A percentile compares a stretch with the other conserved stretches of the same genome.
Evolutionary conservation across 345 rosid genomes (phyloP).

Genomic region (Erodium maritimum): DNA sequence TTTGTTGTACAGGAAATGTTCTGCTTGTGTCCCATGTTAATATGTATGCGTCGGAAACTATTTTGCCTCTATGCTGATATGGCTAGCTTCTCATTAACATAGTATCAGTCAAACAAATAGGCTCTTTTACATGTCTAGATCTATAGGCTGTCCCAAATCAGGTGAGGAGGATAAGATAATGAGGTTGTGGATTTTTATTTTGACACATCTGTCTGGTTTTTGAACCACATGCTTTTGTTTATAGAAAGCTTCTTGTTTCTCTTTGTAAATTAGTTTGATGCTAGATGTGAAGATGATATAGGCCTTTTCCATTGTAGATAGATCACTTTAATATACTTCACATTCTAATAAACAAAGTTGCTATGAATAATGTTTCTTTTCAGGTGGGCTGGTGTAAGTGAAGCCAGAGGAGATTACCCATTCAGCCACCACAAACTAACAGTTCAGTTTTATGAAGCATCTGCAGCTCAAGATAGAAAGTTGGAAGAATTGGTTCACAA

Average conservation of each 20-base stretch:
- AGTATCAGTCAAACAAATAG: not conserved
- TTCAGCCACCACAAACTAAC: conserved; percentile 98
- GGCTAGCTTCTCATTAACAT: not conserved
- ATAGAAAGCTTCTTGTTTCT: too few relatives aligned
- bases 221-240: too few relatives aligned
- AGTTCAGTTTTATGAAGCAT: conserved; percentile 92
- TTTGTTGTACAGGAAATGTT: not conserved
- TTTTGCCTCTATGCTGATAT: not conserved
- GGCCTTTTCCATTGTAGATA: not conserved
- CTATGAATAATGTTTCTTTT: conserved; percentile 14
- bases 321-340: not conserved
- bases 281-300: too few relatives aligned
- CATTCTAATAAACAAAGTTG: conserved; percentile 8
- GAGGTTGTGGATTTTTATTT: too few relatives aligned
- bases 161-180: not conserved
- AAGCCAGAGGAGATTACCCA: conserved; percentile 98
- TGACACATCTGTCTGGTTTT: too few relatives aligned
- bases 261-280: too few relatives aligned
- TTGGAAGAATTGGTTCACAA: conserved; percentile 90
- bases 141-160: not conserved
- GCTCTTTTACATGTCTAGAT: not conserved
- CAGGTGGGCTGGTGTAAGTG: conserved; percentile 98
- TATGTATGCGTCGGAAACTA: too few relatives aligned
- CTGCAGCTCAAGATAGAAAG: conserved; percentile 98
- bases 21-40: not conserved